Evolutionary conservation across 2,329 filamentous ascomycete species (phyloP), one percentile per base, ranked within the genome.

Genomic region (Paracoccidioides lutzii): DNA sequence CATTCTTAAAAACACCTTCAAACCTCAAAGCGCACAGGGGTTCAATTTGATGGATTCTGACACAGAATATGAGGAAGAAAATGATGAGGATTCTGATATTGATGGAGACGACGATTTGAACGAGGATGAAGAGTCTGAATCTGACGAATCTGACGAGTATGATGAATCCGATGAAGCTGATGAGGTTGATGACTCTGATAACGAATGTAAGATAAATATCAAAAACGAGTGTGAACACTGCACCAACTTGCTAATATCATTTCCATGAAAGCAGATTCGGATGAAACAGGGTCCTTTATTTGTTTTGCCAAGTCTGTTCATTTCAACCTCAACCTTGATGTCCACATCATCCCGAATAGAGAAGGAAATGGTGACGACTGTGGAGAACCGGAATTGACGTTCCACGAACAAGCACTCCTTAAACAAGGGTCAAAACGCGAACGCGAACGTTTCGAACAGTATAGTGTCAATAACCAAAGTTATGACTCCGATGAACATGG

Each of bases 331-430:
- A 48, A 54, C 22, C 41, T 35, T n/a, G 53, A 55, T 8, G 7
- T 46, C n/a, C 30, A 28, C 41, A 44, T 46, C 10, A 46, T 53
- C 14, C 38, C 50, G 3, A 45, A 43, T n/a, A 30, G 49, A 10
- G 37, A 48, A 37, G 54, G 40, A n/a, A 28, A 12, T 38, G 30
- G 30, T 44, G 45, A 52, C 35, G 32, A 32, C 5, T n/a, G 49
- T 38, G 38, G 44, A 15, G 43, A 44, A 40, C 48, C 55, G 12
- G 54, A 58, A 41, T 67, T 72, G 65, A 73, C 71, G 8, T 66
- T 66, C 53, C 71, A 73, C 59, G 71, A 73, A 59, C 65, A 71
- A 60, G 72, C 73, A 64, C 62, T 66, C 41, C 60, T 68, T 35
- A 65, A 69, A 9, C 59, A 63, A 46, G 60, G 64, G 51, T 66